phyloP scores from a whole-genome alignment of 1,284 basidiomycete species.

The Pholiota adiposa region DNA sequence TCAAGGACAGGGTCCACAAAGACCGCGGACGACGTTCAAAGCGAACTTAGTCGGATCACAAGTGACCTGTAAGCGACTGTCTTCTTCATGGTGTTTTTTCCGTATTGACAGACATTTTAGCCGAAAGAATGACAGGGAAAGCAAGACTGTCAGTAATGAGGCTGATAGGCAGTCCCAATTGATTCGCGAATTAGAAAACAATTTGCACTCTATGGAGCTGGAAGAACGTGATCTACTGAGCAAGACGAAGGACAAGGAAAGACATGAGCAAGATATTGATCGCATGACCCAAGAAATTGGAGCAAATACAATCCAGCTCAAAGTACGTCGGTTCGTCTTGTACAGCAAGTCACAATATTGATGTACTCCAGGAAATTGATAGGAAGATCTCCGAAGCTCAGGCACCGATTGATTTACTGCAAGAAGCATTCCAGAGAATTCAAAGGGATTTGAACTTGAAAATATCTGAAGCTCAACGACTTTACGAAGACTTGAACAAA shows the following conservation, averaged over 20 bases:
- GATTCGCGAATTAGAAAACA: slow-evolving; percentile 60
- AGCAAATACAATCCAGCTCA: slow-evolving; percentile 44
- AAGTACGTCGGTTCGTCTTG: slow-evolving; percentile 41
- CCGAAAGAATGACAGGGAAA: slow-evolving; percentile 73
- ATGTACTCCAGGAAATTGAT: slow-evolving; percentile 64
- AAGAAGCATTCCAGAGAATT: slow-evolving; percentile 60
- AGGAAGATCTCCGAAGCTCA: slow-evolving; percentile 63
- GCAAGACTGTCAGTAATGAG: slow-evolving; percentile 60
- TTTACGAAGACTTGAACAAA: slow-evolving; percentile 69
- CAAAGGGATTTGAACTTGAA: slow-evolving; percentile 57
- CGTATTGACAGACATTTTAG: slow-evolving; percentile 41
- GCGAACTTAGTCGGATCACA: slow-evolving; percentile 67
- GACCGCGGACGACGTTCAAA: slow-evolving; percentile 85
- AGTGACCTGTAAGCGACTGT: slow-evolving; percentile 63
- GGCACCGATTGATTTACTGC: slow-evolving; percentile 70
- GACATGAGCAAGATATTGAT: slow-evolving; percentile 64
- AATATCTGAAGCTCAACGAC: slow-evolving; percentile 55
- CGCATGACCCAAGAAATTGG: slow-evolving; percentile 64
- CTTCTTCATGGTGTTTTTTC: neutral
- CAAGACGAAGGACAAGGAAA: slow-evolving; percentile 66
- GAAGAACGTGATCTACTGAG: slow-evolving; percentile 63
- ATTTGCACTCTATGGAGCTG: slow-evolving; percentile 65
- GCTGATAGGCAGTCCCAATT: slow-evolving; percentile 67
- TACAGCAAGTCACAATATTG: slow-evolving; percentile 1
- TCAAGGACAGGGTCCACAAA: slow-evolving; percentile 74